A percentile compares a stretch with the other conserved stretches of the same genome.
phyloP scores from a whole-genome alignment of 495 filamentous ascomycete species.

The Pyronema omphalodes region DNA sequence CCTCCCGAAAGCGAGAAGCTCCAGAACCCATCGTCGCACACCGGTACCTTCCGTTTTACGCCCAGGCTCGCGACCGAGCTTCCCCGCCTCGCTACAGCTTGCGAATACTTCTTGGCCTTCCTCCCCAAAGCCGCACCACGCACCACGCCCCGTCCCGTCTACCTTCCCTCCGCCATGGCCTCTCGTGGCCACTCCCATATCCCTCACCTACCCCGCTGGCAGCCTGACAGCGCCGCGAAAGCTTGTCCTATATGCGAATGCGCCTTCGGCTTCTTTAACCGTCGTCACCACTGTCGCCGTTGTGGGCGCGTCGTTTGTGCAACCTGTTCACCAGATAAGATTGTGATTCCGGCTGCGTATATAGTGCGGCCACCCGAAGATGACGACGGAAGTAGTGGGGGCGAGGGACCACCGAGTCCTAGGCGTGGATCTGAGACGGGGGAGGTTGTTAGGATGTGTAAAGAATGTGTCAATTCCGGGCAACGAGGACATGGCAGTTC shows the following conservation, averaged over 20 bases:
- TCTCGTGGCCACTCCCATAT: neutral
- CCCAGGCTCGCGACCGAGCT: too few species aligned
- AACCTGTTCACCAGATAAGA: slow-evolving; percentile 80
- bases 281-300: slow-evolving; percentile 78
- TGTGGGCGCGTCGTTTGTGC: slow-evolving; percentile 90
- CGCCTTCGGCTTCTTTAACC: slow-evolving; percentile 66
- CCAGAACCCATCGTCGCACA: too few species aligned
- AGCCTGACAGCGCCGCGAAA: slow-evolving; percentile 61
- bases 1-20: too few species aligned
- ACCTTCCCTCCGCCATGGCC: neutral
- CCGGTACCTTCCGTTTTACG: too few species aligned
- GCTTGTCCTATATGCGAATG: slow-evolving; percentile 65
- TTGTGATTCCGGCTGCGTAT: slow-evolving; percentile 82
- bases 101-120: too few species aligned
- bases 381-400: neutral
- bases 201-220: slow-evolving; percentile 46
- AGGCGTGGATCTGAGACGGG: neutral
- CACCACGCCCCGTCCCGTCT: too few species aligned
- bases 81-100: too few species aligned
- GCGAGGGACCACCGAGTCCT: neutral
- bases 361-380: slow-evolving; percentile 61
- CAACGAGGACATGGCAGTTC: neutral
- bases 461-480: slow-evolving; percentile 7
- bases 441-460: slow-evolving; percentile 16
- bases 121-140: too few species aligned